Conservation (phyloP, 2,329 filamentous ascomycete genomes). For the Trichoderma oligosporum region DNA sequence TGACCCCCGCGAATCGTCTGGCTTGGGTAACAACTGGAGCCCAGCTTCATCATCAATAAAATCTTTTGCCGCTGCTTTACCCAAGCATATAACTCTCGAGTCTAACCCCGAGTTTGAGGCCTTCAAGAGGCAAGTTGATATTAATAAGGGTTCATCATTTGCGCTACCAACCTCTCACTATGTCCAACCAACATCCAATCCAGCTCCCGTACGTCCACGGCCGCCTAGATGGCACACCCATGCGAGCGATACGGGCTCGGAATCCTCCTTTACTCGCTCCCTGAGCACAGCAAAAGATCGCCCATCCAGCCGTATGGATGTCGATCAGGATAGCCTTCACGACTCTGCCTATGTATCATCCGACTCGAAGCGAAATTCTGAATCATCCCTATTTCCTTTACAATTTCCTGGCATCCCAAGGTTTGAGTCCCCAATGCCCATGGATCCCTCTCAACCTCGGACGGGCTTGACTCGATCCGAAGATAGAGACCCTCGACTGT, state of each 20-base stretch:
- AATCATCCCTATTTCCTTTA: slow-evolving; percentile 43
- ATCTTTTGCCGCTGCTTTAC: slow-evolving; percentile 64
- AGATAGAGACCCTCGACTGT: slow-evolving; percentile 53
- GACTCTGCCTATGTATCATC: slow-evolving; percentile 55
- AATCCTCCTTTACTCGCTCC: slow-evolving; percentile 31
- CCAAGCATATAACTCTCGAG: slow-evolving; percentile 66
- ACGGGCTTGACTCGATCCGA: slow-evolving; percentile 42
- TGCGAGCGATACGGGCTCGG: slow-evolving; percentile 41
- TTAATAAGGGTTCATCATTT: slow-evolving; percentile 47
- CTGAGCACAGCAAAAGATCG: slow-evolving; percentile 24
- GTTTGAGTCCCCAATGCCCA: slow-evolving; percentile 38
- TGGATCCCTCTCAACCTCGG: slow-evolving; percentile 27
- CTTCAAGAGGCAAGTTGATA: slow-evolving; percentile 69
- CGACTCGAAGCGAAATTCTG: slow-evolving; percentile 52
- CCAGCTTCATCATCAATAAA: slow-evolving; percentile 66
- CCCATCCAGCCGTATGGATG: slow-evolving; percentile 37
- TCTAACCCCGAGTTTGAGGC: slow-evolving; percentile 79
- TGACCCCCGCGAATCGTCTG: slow-evolving; percentile 63
- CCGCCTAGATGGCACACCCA: slow-evolving; percentile 48
- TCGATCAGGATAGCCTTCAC: slow-evolving; percentile 44
- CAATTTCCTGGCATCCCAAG: slow-evolving; percentile 42
- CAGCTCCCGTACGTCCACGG: slow-evolving; percentile 38
- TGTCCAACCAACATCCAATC: slow-evolving; percentile 32
- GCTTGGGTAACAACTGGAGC: slow-evolving; percentile 70
- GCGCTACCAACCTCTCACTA: slow-evolving; percentile 49